These are phyloP conservation scores for Solanum bulbocastanum DNA, from an alignment of 257 asterid species.

Conservation along the genomic window DNA sequence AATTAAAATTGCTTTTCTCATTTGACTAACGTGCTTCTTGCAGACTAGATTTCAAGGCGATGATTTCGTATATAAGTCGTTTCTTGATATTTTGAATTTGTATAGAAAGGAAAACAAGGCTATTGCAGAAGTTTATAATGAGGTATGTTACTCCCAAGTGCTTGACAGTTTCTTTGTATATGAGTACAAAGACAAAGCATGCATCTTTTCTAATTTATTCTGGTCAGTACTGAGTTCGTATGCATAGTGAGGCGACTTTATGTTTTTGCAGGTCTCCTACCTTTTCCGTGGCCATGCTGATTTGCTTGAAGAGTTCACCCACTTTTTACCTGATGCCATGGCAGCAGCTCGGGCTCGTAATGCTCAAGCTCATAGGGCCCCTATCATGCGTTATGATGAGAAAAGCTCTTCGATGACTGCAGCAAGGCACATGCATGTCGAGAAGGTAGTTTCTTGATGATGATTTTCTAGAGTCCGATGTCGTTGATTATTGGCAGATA, in stretches of 20 bases:
- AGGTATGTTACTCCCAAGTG: constrained; percentile 34
- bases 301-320: constrained; percentile 88
- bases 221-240: neutral
- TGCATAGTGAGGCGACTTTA: neutral
- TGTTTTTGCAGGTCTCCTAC: constrained; percentile 61
- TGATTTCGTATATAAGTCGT: constrained; percentile 72
- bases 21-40: constrained; percentile 20
- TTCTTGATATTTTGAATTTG: constrained; percentile 83
- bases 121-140: constrained; percentile 67
- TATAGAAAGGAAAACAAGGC: constrained; percentile 67
- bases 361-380: constrained; percentile 41
- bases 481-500: constrained; percentile 3
- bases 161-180: neutral
- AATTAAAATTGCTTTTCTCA: constrained; percentile 3
- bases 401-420: constrained; percentile 43
- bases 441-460: constrained; percentile 44
- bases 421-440: constrained; percentile 31
- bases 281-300: constrained; percentile 78
- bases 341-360: constrained; percentile 38
- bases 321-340: constrained; percentile 72
- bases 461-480: constrained; percentile 4
- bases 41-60: constrained; percentile 91
- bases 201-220: neutral
- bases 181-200: neutral
- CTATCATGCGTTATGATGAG: constrained; percentile 36